Percentiles rank a stretch among this genome's conserved stretches.
These are phyloP conservation scores for Pseudoneurospora amorphoporcata DNA, from an alignment of 495 filamentous ascomycete species.

Conservation along the genomic window DNA sequence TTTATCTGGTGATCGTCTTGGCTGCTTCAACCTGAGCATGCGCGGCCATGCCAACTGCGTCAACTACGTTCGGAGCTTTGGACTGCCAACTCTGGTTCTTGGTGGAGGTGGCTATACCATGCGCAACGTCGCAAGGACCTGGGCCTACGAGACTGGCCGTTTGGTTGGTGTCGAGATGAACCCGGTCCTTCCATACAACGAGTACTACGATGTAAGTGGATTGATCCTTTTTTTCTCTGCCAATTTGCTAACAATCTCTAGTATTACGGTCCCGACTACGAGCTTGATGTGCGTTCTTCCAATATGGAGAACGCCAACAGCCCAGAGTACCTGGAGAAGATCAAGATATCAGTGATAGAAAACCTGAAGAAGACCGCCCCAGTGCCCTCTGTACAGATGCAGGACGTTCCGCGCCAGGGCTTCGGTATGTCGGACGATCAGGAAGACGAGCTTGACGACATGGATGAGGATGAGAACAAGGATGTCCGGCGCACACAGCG, in stretches of 20 bases:
- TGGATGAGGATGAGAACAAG: conserved; percentile 83
- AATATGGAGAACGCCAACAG: conserved; percentile 99
- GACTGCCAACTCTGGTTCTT: conserved; percentile 79
- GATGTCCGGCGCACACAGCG: conserved; percentile 77
- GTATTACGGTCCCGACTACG: conserved; percentile 96
- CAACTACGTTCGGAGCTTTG: conserved; percentile 86
- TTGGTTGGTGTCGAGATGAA: conserved; percentile 74
- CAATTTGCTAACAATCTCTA: conserved; percentile 32
- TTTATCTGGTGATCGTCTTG: conserved; percentile 85
- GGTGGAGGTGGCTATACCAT: conserved; percentile 98
- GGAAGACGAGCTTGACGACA: conserved; percentile 78
- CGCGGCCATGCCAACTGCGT: conserved; percentile 96
- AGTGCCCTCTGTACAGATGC: conserved; percentile 89
- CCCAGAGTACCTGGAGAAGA: conserved; percentile 89
- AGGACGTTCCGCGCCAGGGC: conserved; percentile 76
- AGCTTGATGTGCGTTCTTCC: conserved; percentile 85
- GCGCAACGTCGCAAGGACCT: conserved; percentile 94
- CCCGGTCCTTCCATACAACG: conserved; percentile 84
- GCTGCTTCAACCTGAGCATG: conserved; percentile 99
- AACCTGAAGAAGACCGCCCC: conserved; percentile 84
- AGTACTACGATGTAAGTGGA: conserved; percentile 84
- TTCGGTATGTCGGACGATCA: conserved; percentile 67
- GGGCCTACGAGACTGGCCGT: conserved; percentile 92
- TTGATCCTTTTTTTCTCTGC: background rate
- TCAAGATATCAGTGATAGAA: conserved; percentile 81